Percentiles rank a stretch among this genome's conserved stretches.
Evolutionary conservation across 2,329 filamentous ascomycete species (phyloP).

Genomic region (Colletotrichum tropicale): DNA sequence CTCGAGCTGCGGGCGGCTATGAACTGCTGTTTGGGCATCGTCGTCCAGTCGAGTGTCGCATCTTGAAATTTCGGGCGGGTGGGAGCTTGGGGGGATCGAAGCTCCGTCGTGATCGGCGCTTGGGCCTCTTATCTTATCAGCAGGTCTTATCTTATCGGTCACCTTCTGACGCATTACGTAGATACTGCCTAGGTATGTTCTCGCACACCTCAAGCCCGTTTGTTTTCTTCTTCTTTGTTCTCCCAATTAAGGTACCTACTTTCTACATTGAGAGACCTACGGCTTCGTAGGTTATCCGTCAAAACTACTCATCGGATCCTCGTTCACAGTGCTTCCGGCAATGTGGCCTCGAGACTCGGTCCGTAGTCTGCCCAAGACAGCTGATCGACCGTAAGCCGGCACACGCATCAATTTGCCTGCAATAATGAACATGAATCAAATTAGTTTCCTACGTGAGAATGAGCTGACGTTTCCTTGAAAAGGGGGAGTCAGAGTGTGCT

Average conservation of each 20-base stretch:
- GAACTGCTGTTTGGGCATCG: conserved; percentile 29
- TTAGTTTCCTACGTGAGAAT: background rate
- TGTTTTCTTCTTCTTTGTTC: background rate
- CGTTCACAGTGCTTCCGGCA: background rate
- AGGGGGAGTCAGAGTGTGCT: background rate
- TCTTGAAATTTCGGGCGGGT: background rate
- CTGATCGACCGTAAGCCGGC: background rate
- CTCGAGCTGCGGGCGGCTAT: conserved; percentile 55
- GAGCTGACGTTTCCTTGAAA: background rate
- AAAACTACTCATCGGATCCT: background rate
- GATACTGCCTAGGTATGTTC: background rate
- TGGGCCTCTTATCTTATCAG: background rate
- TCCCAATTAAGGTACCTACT: accelerated
- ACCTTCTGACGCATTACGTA: background rate
- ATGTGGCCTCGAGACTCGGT: background rate
- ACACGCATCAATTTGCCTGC: background rate
- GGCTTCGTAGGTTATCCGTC: background rate
- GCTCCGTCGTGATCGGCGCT: background rate
- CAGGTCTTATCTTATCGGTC: background rate
- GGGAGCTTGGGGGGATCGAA: background rate
- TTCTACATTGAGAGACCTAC: accelerated
- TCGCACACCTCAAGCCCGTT: background rate
- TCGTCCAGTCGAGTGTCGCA: background rate
- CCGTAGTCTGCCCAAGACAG: background rate
- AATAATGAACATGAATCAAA: background rate